These are phyloP conservation scores for Rhizopogon rudus DNA, from an alignment of 768 basidiomycete species.

Conservation along the genomic window DNA sequence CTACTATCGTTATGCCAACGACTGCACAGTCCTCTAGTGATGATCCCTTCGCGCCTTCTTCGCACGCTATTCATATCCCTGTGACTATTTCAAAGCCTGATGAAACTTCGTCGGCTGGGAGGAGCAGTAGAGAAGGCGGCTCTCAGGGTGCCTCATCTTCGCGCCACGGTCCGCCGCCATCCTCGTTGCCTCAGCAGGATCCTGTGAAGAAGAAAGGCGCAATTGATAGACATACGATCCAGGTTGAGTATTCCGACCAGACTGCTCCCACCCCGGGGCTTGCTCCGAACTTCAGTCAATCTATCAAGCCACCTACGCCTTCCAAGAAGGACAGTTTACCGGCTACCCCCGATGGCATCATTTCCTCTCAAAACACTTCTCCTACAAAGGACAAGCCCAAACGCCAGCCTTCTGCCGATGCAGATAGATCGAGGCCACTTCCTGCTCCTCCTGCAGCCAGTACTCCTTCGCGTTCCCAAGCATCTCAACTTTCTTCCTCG, in stretches of 20 bases:
- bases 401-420: conserved; percentile 8
- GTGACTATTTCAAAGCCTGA: conserved; percentile 25
- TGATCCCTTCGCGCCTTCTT: conserved; percentile 64
- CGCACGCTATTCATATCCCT: conserved; percentile 22
- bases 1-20: conserved; percentile 42
- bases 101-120: conserved; percentile 14
- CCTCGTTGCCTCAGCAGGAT: conserved; percentile 32
- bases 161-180: conserved; percentile 19
- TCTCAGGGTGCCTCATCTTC: conserved; percentile 11
- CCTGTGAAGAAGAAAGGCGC: conserved; percentile 40
- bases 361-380: conserved; percentile 11
- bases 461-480: conserved; percentile 19
- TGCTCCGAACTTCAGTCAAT: conserved; percentile 13
- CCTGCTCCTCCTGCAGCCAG: conserved; percentile 18
- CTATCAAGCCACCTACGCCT: conserved; percentile 9
- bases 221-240: conserved; percentile 79
- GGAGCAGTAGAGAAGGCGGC: conserved; percentile 14
- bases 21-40: conserved; percentile 36
- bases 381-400: conserved; percentile 16
- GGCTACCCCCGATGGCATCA: conserved; percentile 1
- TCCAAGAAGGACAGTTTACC: conserved; percentile 11
- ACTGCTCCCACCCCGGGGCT: conserved; percentile 27
- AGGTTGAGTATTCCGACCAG: conserved; percentile 85
- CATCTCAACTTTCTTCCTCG: conserved; percentile 17
- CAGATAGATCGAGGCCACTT: conserved; percentile 21